Conservation (phyloP, 441 rosid genomes). For the Pelargonium myrrhifolium region DNA sequence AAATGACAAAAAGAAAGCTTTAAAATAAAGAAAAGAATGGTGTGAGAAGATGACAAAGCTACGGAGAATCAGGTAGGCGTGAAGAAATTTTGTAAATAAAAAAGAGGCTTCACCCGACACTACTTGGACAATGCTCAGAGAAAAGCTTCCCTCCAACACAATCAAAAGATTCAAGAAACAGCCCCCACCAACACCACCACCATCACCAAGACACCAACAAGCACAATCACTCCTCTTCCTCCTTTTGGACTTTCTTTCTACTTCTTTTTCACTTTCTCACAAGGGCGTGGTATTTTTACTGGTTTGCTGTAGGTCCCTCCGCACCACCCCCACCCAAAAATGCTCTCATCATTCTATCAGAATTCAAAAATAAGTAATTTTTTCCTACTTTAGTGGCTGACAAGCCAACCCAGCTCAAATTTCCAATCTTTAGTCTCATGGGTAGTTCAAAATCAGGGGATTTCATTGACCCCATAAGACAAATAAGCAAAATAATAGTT, state of each 20-base stretch:
- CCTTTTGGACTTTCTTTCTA: not conserved
- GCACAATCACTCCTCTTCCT: not conserved
- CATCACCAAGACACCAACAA: not conserved
- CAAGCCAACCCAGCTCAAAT: not conserved
- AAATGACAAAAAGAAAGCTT: conserved; percentile 22
- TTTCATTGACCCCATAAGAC: not conserved
- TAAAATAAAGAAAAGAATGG: not conserved
- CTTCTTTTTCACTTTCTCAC: not conserved
- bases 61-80: conserved; percentile 47
- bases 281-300: not conserved
- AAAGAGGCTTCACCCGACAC: conserved; percentile 40
- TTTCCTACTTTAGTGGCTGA: too few species aligned
- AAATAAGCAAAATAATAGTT: not conserved
- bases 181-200: conserved; percentile 15
- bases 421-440: not conserved
- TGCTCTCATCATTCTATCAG: too few species aligned
- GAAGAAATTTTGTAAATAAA: conserved; percentile 18
- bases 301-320: not conserved
- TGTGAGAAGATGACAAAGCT: conserved; percentile 43
- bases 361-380: too few species aligned
- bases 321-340: not conserved
- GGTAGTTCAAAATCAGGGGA: conserved; percentile 1
- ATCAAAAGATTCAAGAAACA: conserved; percentile 29
- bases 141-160: conserved; percentile 39
- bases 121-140: conserved; percentile 33